Conservation (phyloP, 2,329 filamentous ascomycete genomes). For the Pseudohalonectria lignicola region DNA sequence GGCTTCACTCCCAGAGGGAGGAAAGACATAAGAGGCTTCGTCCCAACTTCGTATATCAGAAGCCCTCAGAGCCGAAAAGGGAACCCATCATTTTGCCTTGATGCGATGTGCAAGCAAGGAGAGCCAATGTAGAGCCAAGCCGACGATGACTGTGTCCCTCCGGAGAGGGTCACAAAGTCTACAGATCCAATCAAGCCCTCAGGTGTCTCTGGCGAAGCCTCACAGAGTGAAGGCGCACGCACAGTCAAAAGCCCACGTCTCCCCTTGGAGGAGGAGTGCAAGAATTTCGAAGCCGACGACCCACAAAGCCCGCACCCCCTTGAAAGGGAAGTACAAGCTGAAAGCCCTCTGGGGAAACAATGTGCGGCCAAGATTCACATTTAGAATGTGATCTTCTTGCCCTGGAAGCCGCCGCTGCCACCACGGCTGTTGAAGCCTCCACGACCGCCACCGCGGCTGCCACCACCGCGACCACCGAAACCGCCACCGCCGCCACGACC, state of each 20-base stretch:
- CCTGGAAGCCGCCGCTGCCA: constrained; percentile 53
- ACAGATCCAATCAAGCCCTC: constrained; percentile 33
- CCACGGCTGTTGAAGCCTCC: constrained; percentile 37
- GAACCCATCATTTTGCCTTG: constrained; percentile 11
- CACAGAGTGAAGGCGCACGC: too few relatives aligned
- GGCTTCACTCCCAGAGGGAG: background rate
- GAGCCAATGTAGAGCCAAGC: constrained; percentile 11
- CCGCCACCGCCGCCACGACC: constrained; percentile 22
- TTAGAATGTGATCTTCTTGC: constrained; percentile 61
- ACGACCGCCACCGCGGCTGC: constrained; percentile 37
- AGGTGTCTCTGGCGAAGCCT: constrained; percentile 47
- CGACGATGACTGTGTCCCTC: constrained; percentile 5
- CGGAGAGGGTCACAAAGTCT: constrained; percentile 14
- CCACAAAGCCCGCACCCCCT: constrained; percentile 36
- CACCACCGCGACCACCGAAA: constrained; percentile 31
- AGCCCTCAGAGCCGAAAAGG: constrained; percentile 11
- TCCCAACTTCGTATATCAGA: constrained; percentile 8
- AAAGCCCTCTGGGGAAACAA: constrained; percentile 31
- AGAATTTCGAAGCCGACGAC: constrained; percentile 40
- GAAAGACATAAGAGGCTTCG: constrained; percentile 8
- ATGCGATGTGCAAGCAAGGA: constrained; percentile 3
- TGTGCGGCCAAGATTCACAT: constrained; percentile 19
- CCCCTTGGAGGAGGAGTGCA: background rate
- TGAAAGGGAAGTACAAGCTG: constrained; percentile 9
- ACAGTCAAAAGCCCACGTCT: too few relatives aligned